Conservation (phyloP, 2,329 filamentous ascomycete species). For the Monosporascus ibericus region DNA sequence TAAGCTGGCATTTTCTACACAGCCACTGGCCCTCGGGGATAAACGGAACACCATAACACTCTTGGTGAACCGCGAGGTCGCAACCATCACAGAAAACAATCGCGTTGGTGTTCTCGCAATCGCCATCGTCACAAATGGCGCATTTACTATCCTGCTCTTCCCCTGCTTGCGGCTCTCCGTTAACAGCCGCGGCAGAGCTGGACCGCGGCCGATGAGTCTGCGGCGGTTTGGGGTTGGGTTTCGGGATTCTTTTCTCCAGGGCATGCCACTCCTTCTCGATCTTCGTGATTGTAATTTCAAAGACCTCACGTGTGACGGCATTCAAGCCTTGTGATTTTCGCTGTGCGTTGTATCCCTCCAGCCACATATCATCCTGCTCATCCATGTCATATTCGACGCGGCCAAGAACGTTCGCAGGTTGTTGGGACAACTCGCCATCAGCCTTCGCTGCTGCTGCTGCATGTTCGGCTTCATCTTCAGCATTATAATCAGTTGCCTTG, state of each 20-base stretch:
- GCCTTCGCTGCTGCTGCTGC: constrained; percentile 36
- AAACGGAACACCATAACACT: constrained; percentile 97
- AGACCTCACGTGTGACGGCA: constrained; percentile 83
- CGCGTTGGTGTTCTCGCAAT: constrained; percentile 97
- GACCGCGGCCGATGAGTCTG: constrained; percentile 90
- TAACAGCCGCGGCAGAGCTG: constrained; percentile 90
- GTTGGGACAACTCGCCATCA: constrained; percentile 48
- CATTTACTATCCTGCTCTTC: constrained; percentile 98
- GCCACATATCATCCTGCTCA: constrained; percentile 96
- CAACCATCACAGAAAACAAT: constrained; percentile 99
- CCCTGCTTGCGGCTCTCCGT: constrained; percentile 79
- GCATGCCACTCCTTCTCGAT: constrained; percentile 99
- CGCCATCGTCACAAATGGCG: constrained; percentile 96
- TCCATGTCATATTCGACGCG: constrained; percentile 99
- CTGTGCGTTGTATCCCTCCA: constrained; percentile 74
- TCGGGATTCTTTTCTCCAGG: constrained; percentile 92
- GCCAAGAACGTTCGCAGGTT: constrained; percentile 52
- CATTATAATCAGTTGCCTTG: constrained; percentile 53
- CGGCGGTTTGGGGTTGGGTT: constrained; percentile 91
- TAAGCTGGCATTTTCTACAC: constrained; percentile 92
- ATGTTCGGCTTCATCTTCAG: constrained; percentile 54
- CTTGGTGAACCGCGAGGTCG: constrained; percentile 94
- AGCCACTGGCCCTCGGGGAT: constrained; percentile 99
- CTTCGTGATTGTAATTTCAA: constrained; percentile 97
- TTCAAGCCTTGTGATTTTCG: constrained; percentile 71